Conservation (phyloP, 108 stramenopile genomes). For the Bacterosira constricta region DNA sequence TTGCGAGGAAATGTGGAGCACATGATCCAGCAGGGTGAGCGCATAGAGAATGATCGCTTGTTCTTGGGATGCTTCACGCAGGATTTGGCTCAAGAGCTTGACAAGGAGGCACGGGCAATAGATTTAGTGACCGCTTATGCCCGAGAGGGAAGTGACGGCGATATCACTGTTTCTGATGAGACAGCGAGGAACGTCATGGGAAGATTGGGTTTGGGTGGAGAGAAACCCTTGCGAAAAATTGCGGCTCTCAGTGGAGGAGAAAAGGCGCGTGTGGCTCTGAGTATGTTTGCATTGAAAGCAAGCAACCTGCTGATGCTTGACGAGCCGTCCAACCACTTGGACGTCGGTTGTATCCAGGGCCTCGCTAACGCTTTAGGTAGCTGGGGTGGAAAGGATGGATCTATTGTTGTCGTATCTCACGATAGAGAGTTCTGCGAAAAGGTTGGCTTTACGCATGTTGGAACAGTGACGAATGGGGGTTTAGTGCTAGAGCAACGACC, state of each 20-base stretch:
- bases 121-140: conserved; percentile 81
- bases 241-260: conserved; percentile 78
- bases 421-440: conserved; percentile 89
- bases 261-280: conserved; percentile 83
- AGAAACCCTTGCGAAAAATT: conserved; percentile 75
- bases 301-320: conserved; percentile 77
- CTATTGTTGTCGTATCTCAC: conserved; percentile 91
- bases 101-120: conserved; percentile 65
- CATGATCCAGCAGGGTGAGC: conserved; percentile 64
- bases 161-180: conserved; percentile 76
- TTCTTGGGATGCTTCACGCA: conserved; percentile 78
- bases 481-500: conserved; percentile 76
- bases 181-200: conserved; percentile 80
- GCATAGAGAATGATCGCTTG: conserved; percentile 64
- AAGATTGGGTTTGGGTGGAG: conserved; percentile 75
- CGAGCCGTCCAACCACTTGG: conserved; percentile 77
- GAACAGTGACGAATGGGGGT: conserved; percentile 78
- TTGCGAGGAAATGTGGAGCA: conserved; percentile 81
- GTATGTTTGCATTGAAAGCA: conserved; percentile 85
- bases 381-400: conserved; percentile 85
- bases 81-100: conserved; percentile 91
- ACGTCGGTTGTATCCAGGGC: conserved; percentile 70
- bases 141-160: conserved; percentile 63
- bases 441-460: conserved; percentile 89
- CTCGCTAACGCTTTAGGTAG: conserved; percentile 70